phyloP scores from a whole-genome alignment of 257 asterid species.

The Jaltomata sinuosa region DNA sequence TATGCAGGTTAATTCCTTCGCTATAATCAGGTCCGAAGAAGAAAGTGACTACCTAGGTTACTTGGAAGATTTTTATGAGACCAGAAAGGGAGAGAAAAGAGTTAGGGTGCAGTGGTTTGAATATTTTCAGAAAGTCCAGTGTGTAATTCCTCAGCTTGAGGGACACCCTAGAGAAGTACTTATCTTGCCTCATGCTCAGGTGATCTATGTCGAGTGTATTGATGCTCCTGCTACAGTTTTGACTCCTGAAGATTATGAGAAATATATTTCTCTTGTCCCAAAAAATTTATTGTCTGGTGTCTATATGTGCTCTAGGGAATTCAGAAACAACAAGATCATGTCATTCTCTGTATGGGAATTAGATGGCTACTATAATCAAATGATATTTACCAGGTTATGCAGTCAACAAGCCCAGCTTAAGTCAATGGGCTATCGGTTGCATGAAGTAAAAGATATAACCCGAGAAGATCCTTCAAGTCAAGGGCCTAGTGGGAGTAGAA shows the following conservation, averaged over 20 bases:
- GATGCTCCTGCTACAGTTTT: conserved; percentile 36
- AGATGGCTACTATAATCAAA: conserved; percentile 45
- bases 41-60: conserved; percentile 30
- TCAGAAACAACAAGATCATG: conserved; percentile 7
- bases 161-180: conserved; percentile 42
- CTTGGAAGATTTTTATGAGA: conserved; percentile 55
- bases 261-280: conserved; percentile 16
- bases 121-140: conserved; percentile 22
- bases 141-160: conserved; percentile 16
- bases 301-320: conserved; percentile 18
- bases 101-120: conserved; percentile 30
- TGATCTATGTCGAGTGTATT: conserved; percentile 23
- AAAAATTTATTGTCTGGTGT: conserved; percentile 10
- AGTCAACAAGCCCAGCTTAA: background rate
- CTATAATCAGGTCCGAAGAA: conserved; percentile 21
- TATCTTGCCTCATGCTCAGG: conserved; percentile 28
- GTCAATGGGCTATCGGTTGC: background rate
- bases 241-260: conserved; percentile 32
- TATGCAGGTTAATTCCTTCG: conserved; percentile 42
- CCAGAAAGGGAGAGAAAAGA: conserved; percentile 28
- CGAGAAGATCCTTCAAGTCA: background rate
- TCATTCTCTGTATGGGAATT: background rate
- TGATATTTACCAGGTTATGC: conserved; percentile 8
- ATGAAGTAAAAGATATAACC: conserved; percentile 3
- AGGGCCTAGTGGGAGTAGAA: conserved; percentile 4